phyloP scores from a whole-genome alignment of 2,329 filamentous ascomycete genomes.

The Sarocladium kiliense region DNA sequence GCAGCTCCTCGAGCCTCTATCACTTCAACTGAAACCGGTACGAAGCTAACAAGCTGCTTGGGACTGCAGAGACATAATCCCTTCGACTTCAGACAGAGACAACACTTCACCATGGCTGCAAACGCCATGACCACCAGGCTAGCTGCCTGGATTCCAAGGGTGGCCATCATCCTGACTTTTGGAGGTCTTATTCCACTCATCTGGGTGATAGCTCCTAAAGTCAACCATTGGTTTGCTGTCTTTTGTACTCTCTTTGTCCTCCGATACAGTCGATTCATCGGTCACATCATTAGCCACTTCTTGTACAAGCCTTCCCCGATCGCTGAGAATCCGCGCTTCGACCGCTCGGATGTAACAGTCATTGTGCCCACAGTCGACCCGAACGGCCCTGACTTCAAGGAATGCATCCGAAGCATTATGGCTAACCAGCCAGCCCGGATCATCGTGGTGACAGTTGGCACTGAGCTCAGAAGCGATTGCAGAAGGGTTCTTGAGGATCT shows the following conservation, averaged over 20 bases:
- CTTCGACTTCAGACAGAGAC: too few species aligned
- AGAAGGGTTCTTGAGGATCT: slow-evolving; percentile 12
- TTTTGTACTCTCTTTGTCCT: slow-evolving; percentile 25
- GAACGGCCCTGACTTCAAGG: slow-evolving; percentile 29
- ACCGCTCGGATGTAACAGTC: slow-evolving; percentile 38
- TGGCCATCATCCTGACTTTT: not conserved
- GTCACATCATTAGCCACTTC: slow-evolving; percentile 35
- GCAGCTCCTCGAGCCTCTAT: too few species aligned
- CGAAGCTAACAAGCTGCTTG: too few species aligned
- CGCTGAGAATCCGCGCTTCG: slow-evolving; percentile 23
- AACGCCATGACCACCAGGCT: too few species aligned
- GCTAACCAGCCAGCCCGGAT: slow-evolving; percentile 31
- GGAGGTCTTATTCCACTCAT: slow-evolving; percentile 9
- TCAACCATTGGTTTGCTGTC: slow-evolving; percentile 13
- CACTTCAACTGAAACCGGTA: too few species aligned
- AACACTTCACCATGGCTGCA: too few species aligned
- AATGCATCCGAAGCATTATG: slow-evolving; percentile 35
- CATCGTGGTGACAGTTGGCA: slow-evolving; percentile 41
- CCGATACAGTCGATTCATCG: slow-evolving; percentile 40
- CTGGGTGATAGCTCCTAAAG: slow-evolving; percentile 13
- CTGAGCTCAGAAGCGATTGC: slow-evolving; percentile 17
- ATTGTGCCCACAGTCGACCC: slow-evolving; percentile 48
- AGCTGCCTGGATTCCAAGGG: too few species aligned
- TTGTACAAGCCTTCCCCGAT: slow-evolving; percentile 30
- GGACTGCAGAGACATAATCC: too few species aligned